Percentiles rank a stretch among this genome's conserved stretches.
Evolutionary conservation across 768 basidiomycete species (phyloP).

Genomic region (Suillus ampliporus): DNA sequence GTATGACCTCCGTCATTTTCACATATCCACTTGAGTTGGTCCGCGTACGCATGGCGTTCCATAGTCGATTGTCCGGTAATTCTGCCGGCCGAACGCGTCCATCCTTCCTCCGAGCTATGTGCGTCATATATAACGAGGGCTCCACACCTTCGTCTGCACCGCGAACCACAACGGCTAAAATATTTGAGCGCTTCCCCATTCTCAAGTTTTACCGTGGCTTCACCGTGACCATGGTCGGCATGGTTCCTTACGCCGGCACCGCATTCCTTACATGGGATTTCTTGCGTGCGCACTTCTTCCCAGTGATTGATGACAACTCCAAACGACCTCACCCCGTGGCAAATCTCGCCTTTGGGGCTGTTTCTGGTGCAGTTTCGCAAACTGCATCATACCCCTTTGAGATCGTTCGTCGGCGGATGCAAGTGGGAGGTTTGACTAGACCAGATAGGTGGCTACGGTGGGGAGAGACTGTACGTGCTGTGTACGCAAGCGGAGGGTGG

Average conservation of each 20-base stretch:
- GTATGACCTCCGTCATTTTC: slow-evolving; percentile 84
- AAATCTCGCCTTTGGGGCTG: slow-evolving; percentile 83
- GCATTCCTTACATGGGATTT: slow-evolving; percentile 93
- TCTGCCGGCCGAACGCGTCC: slow-evolving; percentile 43
- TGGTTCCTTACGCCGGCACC: slow-evolving; percentile 95
- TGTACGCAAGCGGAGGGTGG: slow-evolving; percentile 76
- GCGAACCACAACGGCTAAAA: slow-evolving; percentile 27
- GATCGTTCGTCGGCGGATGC: slow-evolving; percentile 90
- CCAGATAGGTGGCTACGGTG: slow-evolving; percentile 82
- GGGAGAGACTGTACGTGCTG: slow-evolving; percentile 72
- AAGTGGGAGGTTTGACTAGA: slow-evolving; percentile 85
- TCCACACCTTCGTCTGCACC: slow-evolving; percentile 28
- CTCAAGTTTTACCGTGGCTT: slow-evolving; percentile 98
- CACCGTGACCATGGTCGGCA: slow-evolving; percentile 87
- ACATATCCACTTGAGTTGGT: slow-evolving; percentile 97
- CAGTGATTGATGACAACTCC: slow-evolving; percentile 47
- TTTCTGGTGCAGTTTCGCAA: slow-evolving; percentile 86
- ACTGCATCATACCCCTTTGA: slow-evolving; percentile 96
- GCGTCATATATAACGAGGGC: slow-evolving; percentile 75
- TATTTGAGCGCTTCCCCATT: slow-evolving; percentile 69
- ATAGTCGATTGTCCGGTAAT: slow-evolving; percentile 29
- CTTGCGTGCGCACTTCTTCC: slow-evolving; percentile 64
- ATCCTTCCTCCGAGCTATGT: slow-evolving; percentile 60
- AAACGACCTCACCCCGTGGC: slow-evolving; percentile 50
- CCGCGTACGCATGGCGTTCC: slow-evolving; percentile 92